Evolutionary conservation across 768 basidiomycete genomes (phyloP).

Genomic region (Pleurotus sapidus): DNA sequence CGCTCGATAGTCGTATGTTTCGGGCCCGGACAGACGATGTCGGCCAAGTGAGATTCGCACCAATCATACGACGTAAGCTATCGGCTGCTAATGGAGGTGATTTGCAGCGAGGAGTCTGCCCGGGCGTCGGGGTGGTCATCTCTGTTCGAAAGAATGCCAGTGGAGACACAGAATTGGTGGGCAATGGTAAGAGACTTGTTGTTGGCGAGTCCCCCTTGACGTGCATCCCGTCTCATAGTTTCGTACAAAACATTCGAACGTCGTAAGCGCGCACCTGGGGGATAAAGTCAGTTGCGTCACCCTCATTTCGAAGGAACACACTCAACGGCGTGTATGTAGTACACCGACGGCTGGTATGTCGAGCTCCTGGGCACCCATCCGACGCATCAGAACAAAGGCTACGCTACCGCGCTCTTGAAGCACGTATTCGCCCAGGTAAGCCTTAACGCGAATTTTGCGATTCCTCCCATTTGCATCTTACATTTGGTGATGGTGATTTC

Average conservation of each 20-base stretch:
- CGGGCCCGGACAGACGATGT: background rate
- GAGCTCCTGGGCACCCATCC: background rate
- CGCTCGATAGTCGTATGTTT: background rate
- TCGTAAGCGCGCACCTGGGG: background rate
- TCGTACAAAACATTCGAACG: background rate
- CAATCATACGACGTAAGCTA: too few relatives aligned
- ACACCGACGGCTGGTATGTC: background rate
- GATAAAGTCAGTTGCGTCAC: background rate
- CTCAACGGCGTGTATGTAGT: background rate
- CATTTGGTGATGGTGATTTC: background rate
- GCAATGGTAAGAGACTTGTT: background rate
- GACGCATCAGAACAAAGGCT: background rate
- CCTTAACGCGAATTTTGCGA: background rate
- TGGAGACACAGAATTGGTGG: background rate
- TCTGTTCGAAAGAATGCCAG: background rate
- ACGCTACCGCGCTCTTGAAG: background rate
- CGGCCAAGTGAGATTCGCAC: background rate
- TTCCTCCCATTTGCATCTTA: background rate
- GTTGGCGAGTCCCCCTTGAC: too few relatives aligned
- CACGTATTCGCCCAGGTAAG: background rate
- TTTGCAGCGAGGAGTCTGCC: background rate
- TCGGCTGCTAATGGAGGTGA: too few relatives aligned
- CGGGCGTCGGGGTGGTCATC: background rate
- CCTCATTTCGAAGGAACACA: too few relatives aligned
- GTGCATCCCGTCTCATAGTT: background rate